Evolutionary conservation across 768 basidiomycete genomes (phyloP).

Genomic region (Boletus eberwhitei): DNA sequence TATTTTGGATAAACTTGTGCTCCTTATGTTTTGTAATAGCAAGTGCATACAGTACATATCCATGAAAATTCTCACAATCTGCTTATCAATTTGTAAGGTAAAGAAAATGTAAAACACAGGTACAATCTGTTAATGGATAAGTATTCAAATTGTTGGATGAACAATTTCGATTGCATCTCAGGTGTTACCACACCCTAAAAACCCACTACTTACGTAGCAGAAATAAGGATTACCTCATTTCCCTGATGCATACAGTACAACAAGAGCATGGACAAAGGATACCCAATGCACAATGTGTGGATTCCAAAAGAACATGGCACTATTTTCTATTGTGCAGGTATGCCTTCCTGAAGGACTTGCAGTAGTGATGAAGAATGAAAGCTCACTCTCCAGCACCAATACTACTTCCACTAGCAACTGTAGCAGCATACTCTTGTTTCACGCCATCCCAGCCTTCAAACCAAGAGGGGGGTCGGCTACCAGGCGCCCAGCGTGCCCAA

Average conservation of each 20-base stretch:
- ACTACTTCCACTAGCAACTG: slow-evolving; percentile 37
- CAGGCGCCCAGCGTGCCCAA: slow-evolving; percentile 27
- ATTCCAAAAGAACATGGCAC: background rate
- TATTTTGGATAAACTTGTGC: too few relatives aligned
- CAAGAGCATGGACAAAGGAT: background rate
- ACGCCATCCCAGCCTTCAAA: slow-evolving; percentile 38
- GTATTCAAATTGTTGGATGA: too few relatives aligned
- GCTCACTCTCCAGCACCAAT: slow-evolving; percentile 23
- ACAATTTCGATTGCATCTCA: too few relatives aligned
- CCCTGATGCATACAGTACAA: background rate
- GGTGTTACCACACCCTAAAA: too few relatives aligned
- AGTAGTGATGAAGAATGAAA: background rate
- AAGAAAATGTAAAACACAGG: too few relatives aligned
- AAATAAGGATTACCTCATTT: too few relatives aligned
- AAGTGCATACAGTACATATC: too few relatives aligned
- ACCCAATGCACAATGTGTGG: background rate
- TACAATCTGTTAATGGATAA: too few relatives aligned
- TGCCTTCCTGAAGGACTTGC: background rate
- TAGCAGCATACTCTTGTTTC: slow-evolving; percentile 44
- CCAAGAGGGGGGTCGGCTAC: slow-evolving; percentile 37
- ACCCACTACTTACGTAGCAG: too few relatives aligned
- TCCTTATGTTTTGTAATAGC: too few relatives aligned
- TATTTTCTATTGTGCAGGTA: background rate
- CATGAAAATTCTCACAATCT: too few relatives aligned
- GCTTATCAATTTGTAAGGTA: too few relatives aligned